These are phyloP conservation scores for Candida parachauliodes DNA, from an alignment of 805 yeast genomes.

Conservation along the genomic window DNA sequence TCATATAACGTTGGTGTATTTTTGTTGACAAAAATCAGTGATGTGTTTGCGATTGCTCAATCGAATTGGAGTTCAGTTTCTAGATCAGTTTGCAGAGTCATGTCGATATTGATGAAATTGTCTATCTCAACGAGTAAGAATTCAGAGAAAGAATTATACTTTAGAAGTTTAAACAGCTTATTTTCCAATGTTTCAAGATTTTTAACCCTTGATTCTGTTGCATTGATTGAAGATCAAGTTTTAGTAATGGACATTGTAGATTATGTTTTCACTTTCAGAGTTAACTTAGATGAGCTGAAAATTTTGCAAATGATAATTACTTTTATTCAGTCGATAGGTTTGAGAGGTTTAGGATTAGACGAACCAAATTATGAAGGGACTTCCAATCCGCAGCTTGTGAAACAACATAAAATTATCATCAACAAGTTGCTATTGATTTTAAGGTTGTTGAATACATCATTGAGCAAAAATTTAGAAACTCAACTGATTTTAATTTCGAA, in stretches of 20 bases:
- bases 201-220: slow-evolving; percentile 43
- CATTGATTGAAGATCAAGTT: slow-evolving; percentile 60
- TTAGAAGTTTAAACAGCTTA: slow-evolving; percentile 29
- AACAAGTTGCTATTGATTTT: slow-evolving; percentile 61
- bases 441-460: slow-evolving; percentile 44
- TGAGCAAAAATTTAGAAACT: slow-evolving; percentile 23
- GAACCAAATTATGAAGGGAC: slow-evolving; percentile 19
- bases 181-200: slow-evolving; percentile 42
- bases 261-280: slow-evolving; percentile 45
- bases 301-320: slow-evolving; percentile 40
- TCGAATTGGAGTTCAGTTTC: slow-evolving; percentile 61
- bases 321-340: slow-evolving; percentile 53
- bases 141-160: slow-evolving; percentile 20
- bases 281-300: slow-evolving; percentile 33
- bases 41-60: slow-evolving; percentile 45
- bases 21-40: slow-evolving; percentile 44
- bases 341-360: slow-evolving; percentile 51
- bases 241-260: slow-evolving; percentile 58
- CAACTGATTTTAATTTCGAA: slow-evolving; percentile 41
- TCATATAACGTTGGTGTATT: slow-evolving; percentile 52
- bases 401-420: slow-evolving; percentile 53
- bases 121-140: slow-evolving; percentile 20
- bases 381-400: slow-evolving; percentile 12
- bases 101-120: slow-evolving; percentile 47
- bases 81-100: slow-evolving; percentile 59